Conservation (phyloP, 148 eudicot species). For the Diospyros kaki region DNA sequence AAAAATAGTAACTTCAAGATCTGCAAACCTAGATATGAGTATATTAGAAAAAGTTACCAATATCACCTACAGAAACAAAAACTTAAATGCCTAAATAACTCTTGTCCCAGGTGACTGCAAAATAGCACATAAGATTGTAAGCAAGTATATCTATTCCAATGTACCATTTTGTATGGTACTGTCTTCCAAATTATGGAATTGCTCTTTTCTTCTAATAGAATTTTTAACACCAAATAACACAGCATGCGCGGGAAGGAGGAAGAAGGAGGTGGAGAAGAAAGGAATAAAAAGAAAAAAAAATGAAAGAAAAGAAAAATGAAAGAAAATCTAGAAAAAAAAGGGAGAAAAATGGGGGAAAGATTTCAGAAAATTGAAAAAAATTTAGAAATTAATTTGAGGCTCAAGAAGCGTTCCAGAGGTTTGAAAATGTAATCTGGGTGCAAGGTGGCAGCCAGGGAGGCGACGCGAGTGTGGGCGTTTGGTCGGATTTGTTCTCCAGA, state of each 20-base stretch:
- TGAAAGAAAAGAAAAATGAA: background rate
- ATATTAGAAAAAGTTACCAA: background rate
- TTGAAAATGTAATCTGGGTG: no score
- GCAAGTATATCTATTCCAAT: background rate
- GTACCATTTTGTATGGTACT: background rate
- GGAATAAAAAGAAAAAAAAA: no score
- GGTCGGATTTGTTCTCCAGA: no score
- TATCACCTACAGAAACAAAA: background rate
- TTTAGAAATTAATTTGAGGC: no score
- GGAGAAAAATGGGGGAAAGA: no score
- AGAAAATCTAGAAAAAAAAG: no score
- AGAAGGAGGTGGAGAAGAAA: no score
- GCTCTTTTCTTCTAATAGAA: background rate
- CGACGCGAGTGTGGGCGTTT: no score
- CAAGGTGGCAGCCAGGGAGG: no score
- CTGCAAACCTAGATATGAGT: background rate
- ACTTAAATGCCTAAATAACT: background rate
- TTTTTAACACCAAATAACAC: background rate
- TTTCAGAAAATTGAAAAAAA: no score
- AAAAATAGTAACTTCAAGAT: background rate
- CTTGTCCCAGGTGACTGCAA: background rate
- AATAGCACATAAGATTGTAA: background rate
- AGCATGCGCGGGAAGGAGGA: no score
- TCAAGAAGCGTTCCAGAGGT: no score
- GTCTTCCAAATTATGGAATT: background rate